Conservation (phyloP, 352 stramenopile genomes). For the Phytophthora capsici region DNA sequence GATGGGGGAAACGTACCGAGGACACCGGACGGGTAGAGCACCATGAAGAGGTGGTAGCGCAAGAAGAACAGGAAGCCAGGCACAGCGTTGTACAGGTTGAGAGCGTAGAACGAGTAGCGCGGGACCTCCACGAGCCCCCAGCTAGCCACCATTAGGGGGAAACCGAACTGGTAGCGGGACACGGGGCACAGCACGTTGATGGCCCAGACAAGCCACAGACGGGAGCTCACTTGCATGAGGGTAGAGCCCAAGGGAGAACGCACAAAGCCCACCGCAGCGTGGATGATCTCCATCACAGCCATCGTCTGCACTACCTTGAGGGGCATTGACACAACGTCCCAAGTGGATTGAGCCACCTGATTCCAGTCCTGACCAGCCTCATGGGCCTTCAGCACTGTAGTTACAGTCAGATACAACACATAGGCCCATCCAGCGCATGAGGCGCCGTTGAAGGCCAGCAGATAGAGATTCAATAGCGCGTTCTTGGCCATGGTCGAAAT, state of each 20-base stretch:
- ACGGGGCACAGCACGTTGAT: slow-evolving; percentile 90
- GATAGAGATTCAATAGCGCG: slow-evolving; percentile 70
- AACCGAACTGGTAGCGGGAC: slow-evolving; percentile 82
- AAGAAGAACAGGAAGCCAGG: slow-evolving; percentile 97
- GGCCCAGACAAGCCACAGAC: slow-evolving; percentile 94
- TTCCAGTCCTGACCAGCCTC: slow-evolving; percentile 61
- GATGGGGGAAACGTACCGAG: slow-evolving; percentile 67
- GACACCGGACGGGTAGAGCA: slow-evolving; percentile 98
- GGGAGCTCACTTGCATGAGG: slow-evolving; percentile 92
- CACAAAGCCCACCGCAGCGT: slow-evolving; percentile 95
- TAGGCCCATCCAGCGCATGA: slow-evolving; percentile 77
- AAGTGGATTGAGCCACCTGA: slow-evolving; percentile 54
- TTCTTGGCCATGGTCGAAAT: slow-evolving; percentile 66
- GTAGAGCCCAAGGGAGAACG: slow-evolving; percentile 95
- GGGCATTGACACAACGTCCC: slow-evolving; percentile 59
- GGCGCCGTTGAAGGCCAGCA: slow-evolving; percentile 77
- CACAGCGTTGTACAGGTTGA: slow-evolving; percentile 93
- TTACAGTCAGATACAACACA: slow-evolving; percentile 71
- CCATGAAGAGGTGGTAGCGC: slow-evolving; percentile 98
- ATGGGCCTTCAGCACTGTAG: slow-evolving; percentile 49
- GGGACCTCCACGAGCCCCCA: slow-evolving; percentile 93
- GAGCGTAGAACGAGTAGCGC: slow-evolving; percentile 98
- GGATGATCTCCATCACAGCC: slow-evolving; percentile 96
- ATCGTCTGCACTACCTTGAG: slow-evolving; percentile 93
- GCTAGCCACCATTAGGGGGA: slow-evolving; percentile 88